These are phyloP conservation scores for Talaromyces sp. DNA, from an alignment of 2,329 filamentous ascomycete species.

Conservation along the genomic window DNA sequence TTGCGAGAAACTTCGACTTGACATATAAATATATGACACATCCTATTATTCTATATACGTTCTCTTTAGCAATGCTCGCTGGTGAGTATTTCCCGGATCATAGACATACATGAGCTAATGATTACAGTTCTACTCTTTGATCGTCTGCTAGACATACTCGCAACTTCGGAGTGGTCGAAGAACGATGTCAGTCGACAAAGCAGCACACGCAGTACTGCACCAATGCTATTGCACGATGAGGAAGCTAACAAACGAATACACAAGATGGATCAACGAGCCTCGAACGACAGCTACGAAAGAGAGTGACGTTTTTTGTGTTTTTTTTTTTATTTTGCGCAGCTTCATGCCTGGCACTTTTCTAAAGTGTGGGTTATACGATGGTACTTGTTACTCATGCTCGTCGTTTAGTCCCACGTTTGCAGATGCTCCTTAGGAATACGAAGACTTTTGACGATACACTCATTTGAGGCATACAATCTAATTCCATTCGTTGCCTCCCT, in stretches of 20 bases:
- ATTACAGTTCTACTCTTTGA: conserved; percentile 32
- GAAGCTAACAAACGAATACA: neutral
- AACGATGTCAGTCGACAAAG: conserved; percentile 23
- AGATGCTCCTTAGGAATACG: neutral
- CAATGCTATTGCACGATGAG: conserved; percentile 3
- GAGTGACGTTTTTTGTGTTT: neutral
- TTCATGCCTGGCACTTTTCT: neutral
- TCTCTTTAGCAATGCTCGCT: conserved; percentile 30
- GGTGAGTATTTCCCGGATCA: conserved; percentile 24
- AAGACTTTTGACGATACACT: neutral
- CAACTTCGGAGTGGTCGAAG: conserved; percentile 20
- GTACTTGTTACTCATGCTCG: neutral
- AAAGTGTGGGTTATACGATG: neutral
- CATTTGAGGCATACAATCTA: neutral
- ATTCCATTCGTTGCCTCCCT: neutral
- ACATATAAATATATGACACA: conserved; percentile 41
- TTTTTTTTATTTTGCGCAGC: too few species aligned
- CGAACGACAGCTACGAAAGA: neutral
- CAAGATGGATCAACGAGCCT: neutral
- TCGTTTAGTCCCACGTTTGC: neutral
- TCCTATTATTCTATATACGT: conserved; percentile 37
- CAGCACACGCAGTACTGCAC: conserved; percentile 17
- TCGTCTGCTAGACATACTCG: conserved; percentile 33
- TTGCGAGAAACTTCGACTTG: conserved; percentile 32
- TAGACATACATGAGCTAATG: neutral